Evolutionary conservation across 1,284 basidiomycete species (phyloP).

Genomic region (Cutaneotrichosporon sp.): DNA sequence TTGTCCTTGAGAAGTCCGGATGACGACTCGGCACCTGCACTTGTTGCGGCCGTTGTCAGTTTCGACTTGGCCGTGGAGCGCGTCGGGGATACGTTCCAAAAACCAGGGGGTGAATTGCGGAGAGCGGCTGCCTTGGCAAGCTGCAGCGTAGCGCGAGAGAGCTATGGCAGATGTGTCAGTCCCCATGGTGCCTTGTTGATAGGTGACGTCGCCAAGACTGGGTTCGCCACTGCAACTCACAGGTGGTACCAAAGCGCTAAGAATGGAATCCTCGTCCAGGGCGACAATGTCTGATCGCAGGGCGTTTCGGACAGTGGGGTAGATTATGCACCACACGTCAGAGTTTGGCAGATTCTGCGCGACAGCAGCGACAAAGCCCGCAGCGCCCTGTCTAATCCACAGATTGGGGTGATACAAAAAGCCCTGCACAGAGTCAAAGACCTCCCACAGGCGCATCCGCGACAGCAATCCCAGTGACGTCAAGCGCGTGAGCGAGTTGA

Average conservation of each 20-base stretch:
- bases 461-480: slow-evolving; percentile 81
- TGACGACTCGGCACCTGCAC: background rate
- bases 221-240: slow-evolving; percentile 51
- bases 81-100: slow-evolving; percentile 57
- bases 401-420: slow-evolving; percentile 92
- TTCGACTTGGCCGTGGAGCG: slow-evolving; percentile 10
- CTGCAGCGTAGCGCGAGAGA: slow-evolving; percentile 73
- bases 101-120: slow-evolving; percentile 53
- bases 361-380: slow-evolving; percentile 77
- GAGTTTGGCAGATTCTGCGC: slow-evolving; percentile 70
- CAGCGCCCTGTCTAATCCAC: slow-evolving; percentile 93
- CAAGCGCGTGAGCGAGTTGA: slow-evolving; percentile 75
- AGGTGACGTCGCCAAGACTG: too few species aligned
- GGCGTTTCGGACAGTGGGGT: slow-evolving; percentile 80
- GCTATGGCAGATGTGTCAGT: slow-evolving; percentile 49
- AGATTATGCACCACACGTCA: slow-evolving; percentile 94
- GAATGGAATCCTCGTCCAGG: slow-evolving; percentile 67
- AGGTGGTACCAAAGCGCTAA: slow-evolving; percentile 68
- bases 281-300: slow-evolving; percentile 76
- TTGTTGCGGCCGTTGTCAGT: slow-evolving; percentile 1
- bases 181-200: background rate
- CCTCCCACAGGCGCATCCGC: slow-evolving; percentile 88
- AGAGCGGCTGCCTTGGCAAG: slow-evolving; percentile 59
- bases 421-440: slow-evolving; percentile 77
- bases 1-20: slow-evolving; percentile 29